These are phyloP conservation scores for Stemphylium lycopersici DNA, from an alignment of 2,329 filamentous ascomycete genomes.

Conservation along the genomic window DNA sequence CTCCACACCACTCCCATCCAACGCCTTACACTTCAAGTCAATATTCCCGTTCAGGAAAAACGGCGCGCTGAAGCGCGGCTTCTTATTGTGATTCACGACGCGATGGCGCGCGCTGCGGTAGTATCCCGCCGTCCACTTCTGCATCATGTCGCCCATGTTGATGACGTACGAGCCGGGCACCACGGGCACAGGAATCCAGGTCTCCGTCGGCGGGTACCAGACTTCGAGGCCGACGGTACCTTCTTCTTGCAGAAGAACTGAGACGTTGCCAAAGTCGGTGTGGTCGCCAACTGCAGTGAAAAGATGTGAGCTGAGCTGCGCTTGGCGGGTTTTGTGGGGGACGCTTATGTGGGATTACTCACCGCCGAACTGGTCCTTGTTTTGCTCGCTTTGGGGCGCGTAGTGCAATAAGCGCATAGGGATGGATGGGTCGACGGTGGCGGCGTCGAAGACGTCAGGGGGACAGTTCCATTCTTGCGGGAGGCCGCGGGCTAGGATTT, in stretches of 20 bases:
- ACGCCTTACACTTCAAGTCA: neutral
- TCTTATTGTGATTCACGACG: constrained; percentile 9
- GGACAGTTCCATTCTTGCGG: neutral
- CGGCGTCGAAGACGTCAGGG: neutral
- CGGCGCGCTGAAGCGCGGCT: neutral
- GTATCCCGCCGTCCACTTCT: constrained; percentile 15
- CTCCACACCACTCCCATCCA: too few species aligned
- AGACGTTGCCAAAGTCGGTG: constrained; percentile 25
- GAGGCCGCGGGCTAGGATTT: neutral
- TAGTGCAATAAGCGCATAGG: neutral
- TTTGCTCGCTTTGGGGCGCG: neutral
- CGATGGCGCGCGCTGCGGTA: constrained; percentile 16
- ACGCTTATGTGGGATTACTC: too few species aligned
- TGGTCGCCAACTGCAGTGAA: constrained; percentile 10
- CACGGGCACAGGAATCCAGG: constrained; percentile 14
- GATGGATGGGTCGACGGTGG: neutral
- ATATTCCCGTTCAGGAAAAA: neutral
- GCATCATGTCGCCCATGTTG: constrained; percentile 14
- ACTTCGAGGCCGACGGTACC: constrained; percentile 20
- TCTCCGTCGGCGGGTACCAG: neutral
- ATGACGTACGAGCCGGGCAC: constrained; percentile 9
- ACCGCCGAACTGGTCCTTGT: neutral
- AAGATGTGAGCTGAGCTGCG: too few species aligned
- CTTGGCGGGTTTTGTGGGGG: too few species aligned
- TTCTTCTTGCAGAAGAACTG: constrained; percentile 20